Evolutionary conservation across 352 stramenopile genomes (phyloP).

Genomic region (Pythium rhizo-oryzae): DNA sequence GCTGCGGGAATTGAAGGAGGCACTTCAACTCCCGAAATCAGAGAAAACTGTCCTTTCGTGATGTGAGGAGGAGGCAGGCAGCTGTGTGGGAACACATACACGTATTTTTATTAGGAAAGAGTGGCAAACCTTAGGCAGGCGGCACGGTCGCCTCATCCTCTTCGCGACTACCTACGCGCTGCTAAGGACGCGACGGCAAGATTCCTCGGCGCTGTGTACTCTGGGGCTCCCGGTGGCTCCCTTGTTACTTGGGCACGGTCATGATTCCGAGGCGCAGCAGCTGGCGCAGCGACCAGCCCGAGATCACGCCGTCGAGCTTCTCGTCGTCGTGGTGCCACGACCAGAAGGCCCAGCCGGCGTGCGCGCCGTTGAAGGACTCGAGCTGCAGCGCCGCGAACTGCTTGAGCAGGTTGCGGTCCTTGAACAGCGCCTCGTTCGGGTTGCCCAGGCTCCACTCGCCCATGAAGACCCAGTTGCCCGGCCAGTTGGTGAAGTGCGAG

Average conservation of each 20-base stretch:
- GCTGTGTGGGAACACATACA: no score
- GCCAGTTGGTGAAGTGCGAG: slow-evolving; percentile 26
- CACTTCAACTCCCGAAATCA: no score
- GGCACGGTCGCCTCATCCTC: no score
- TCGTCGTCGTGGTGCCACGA: slow-evolving; percentile 50
- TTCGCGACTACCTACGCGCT: no score
- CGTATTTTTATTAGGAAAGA: no score
- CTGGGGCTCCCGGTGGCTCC: no score
- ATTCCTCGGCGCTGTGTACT: no score
- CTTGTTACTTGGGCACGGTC: slow-evolving; percentile 12
- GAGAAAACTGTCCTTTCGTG: no score
- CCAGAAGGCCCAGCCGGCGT: slow-evolving; percentile 54
- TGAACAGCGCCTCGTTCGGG: slow-evolving; percentile 31
- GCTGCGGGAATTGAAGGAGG: no score
- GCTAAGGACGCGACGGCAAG: no score
- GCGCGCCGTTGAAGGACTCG: slow-evolving; percentile 23
- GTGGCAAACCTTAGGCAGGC: no score
- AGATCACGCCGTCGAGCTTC: slow-evolving; percentile 13
- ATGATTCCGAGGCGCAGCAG: slow-evolving; percentile 23
- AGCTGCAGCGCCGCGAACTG: slow-evolving; percentile 39
- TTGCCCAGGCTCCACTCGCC: slow-evolving; percentile 59
- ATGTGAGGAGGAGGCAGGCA: no score
- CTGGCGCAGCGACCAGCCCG: slow-evolving; percentile 22
- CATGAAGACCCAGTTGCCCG: slow-evolving; percentile 41
- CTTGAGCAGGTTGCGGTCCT: slow-evolving; percentile 33